A percentile compares a stretch with the other conserved stretches of the same genome.
Conservation (phyloP, 306 rosid genomes). For the Geum urbanum region DNA sequence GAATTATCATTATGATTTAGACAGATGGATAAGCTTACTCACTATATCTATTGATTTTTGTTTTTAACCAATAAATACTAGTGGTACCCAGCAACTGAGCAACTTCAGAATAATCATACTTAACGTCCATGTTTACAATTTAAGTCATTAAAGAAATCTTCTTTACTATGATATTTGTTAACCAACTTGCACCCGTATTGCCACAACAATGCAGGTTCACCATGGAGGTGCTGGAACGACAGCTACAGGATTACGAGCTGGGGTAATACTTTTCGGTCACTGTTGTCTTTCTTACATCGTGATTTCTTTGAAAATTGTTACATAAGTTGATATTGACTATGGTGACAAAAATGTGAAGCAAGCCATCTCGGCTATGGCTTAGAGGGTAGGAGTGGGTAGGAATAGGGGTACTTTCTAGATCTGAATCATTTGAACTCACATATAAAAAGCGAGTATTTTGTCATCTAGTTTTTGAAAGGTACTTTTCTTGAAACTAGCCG, state of each 20-base stretch:
- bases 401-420: conserved; percentile 3
- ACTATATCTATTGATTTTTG: not conserved
- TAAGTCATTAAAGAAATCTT: not conserved
- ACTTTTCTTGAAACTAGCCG: not conserved
- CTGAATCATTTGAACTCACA: not conserved
- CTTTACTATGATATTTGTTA: not conserved
- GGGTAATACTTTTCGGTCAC: conserved; percentile 53
- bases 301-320: conserved; percentile 5
- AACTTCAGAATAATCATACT: not conserved
- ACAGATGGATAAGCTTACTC: not conserved
- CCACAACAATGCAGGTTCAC: conserved; percentile 65
- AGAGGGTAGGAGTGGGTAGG: not conserved
- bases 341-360: no score
- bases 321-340: not conserved
- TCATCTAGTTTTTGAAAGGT: conserved; percentile 2
- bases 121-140: not conserved
- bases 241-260: conserved; percentile 86
- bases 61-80: not conserved
- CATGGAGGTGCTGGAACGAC: conserved; percentile 99
- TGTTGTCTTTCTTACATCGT: conserved; percentile 10
- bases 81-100: not conserved
- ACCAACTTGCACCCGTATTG: conserved; percentile 6
- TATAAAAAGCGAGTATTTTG: not conserved
- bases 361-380: not conserved
- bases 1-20: not conserved